Conservation (phyloP, 208 protist genomes). For the Leptomonas seymouri region DNA sequence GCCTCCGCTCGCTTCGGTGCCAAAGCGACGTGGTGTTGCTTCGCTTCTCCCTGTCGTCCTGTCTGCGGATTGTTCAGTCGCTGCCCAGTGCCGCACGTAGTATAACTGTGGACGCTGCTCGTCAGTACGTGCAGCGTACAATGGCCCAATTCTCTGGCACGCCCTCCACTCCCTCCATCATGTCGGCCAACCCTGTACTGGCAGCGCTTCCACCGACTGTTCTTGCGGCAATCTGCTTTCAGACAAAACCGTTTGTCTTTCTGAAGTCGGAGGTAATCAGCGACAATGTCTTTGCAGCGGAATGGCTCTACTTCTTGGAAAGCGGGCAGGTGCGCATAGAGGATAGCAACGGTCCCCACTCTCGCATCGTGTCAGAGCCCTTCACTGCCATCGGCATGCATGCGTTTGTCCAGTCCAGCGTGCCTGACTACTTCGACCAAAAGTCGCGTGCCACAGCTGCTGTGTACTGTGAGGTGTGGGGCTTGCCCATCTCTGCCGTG, state of each 20-base stretch:
- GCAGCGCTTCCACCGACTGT: slow-evolving; percentile 31
- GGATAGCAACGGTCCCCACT: slow-evolving; percentile 5
- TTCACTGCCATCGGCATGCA: slow-evolving; percentile 48
- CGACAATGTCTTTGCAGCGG: slow-evolving; percentile 57
- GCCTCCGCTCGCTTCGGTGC: slow-evolving; percentile 60
- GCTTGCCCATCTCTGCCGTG: slow-evolving; percentile 30
- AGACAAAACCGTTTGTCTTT: slow-evolving; percentile 54
- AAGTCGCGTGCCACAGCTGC: slow-evolving; percentile 28
- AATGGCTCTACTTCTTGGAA: slow-evolving; percentile 61
- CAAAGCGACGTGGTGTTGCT: slow-evolving; percentile 45
- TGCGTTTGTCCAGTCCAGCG: slow-evolving; percentile 42
- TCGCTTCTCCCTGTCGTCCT: slow-evolving; percentile 37
- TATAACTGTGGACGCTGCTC: slow-evolving; percentile 34
- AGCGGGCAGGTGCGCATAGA: slow-evolving; percentile 45
- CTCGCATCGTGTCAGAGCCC: not conserved
- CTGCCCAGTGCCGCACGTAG: slow-evolving; percentile 22
- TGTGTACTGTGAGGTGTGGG: slow-evolving; percentile 67
- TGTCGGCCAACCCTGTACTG: slow-evolving; percentile 50
- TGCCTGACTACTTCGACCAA: slow-evolving; percentile 41
- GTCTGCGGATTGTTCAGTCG: slow-evolving; percentile 33
- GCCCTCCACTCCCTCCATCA: slow-evolving; percentile 41
- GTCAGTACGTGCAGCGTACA: slow-evolving; percentile 24
- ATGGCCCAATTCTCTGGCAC: slow-evolving; percentile 31
- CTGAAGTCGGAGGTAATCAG: slow-evolving; percentile 51
- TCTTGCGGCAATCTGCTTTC: slow-evolving; percentile 41